Base-by-base conservation (phyloP, 306 rosid genomes). In the Mimosa bimucronata region DNA sequence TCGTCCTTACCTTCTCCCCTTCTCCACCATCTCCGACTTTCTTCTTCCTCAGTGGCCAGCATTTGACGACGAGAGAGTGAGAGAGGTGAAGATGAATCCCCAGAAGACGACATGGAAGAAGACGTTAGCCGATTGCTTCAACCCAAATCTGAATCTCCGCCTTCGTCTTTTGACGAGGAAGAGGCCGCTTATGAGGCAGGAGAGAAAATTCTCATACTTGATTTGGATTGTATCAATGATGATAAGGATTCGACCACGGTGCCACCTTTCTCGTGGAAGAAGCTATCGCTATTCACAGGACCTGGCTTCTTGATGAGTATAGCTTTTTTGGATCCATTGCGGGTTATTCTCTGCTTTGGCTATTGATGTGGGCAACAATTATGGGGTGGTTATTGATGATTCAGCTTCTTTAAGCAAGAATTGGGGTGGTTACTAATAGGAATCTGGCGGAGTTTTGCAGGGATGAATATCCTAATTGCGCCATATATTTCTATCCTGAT, bases 261-360 rank as follows among this genome's bases (percentile, higher is more conserved):
- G 41, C 88, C 91, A 14, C 88, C 92, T 6, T 94, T 91, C 79
- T 94, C 97, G 25, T 93, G 94, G 97, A 90, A 91, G 85, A 88
- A 90, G 85, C 85, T 91, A 18, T 90, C 94, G 98, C 67, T 88
- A 11, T 93, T 91, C 82, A 91, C 97, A 5, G 97, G 97, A 0
- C 97, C 97, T 2, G 97, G 97, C 48, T 93, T 93, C 79, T 78
- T 93, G 79, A 93, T 93, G 97, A 93, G 97, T 85, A 93, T 93
- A 77, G 97, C 97, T 13, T 93, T 93, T 10, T 73, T 93, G 90
- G 97, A 93, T 93, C 97, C 1, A 93, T 91, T 19, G 97, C 97
- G 0, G 97, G 97, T 0, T 93, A 93, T 85, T 91, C 97, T 0
- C 80, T 93, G 9, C 85, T 93, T 4, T 93, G 97, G 97, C 82